These are phyloP conservation scores for Melampsora americana DNA, from an alignment of 1,284 basidiomycete species.

Conservation along the genomic window DNA sequence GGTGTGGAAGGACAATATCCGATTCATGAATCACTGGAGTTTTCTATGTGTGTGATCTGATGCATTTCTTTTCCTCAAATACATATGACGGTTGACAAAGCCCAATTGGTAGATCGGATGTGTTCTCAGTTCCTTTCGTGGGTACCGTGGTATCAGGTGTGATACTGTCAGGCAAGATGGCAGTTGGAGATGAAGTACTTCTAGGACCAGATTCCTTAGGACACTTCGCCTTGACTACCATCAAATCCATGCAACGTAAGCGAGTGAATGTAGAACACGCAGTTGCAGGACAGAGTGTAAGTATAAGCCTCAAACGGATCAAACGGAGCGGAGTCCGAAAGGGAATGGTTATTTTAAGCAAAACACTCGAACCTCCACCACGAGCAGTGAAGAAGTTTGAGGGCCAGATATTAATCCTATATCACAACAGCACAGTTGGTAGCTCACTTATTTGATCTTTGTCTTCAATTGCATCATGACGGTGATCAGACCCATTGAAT, in stretches of 20 bases:
- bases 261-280: conserved; percentile 76
- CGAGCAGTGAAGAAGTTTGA: conserved; percentile 74
- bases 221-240: conserved; percentile 72
- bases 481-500: background rate
- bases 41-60: conserved; percentile 57
- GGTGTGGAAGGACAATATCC: conserved; percentile 59
- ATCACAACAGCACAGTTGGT: conserved; percentile 85
- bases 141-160: conserved; percentile 54
- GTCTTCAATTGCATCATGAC: background rate
- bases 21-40: conserved; percentile 74
- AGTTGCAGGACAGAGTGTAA: conserved; percentile 92
- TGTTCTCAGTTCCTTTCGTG: conserved; percentile 53
- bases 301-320: conserved; percentile 86
- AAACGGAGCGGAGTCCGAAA: conserved; percentile 79
- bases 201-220: conserved; percentile 92
- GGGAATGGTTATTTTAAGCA: conserved; percentile 82
- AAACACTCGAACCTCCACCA: conserved; percentile 68
- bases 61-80: background rate
- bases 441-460: conserved; percentile 56
- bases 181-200: conserved; percentile 65
- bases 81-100: background rate
- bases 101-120: conserved; percentile 33
- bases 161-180: conserved; percentile 43
- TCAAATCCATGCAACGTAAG: conserved; percentile 94
- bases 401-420: conserved; percentile 77